Evolutionary conservation across 768 basidiomycete species (phyloP), one percentile per base, ranked within the genome.

Genomic region (Coprinellus micaceus): DNA sequence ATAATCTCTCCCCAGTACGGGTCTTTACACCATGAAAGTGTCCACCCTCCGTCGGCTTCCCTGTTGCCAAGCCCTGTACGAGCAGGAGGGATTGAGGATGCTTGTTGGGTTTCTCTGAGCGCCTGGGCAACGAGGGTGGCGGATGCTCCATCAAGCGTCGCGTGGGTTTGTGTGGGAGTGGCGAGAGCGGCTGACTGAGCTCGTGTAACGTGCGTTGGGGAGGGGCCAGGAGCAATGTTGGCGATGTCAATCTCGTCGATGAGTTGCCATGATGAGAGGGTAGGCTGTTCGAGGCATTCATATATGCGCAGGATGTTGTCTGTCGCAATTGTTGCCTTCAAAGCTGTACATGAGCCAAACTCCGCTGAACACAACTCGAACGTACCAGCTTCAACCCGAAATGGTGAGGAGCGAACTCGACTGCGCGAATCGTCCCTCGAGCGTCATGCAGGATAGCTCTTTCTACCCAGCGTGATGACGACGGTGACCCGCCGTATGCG

Each of bases 21-120:
- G 64, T 98, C 97, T 66, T 93, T 92, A 71, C 95, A 98, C 94
- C 95, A 99, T 7, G 88, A 89, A 41, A 99, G 71, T 55, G 86
- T 89, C 94, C 94, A 98, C 1, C 91, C 95, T 3, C 93, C 93
- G 53, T 93, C 87, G 2, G 92, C 92, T 69, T 95, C 90, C 40
- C 88, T 77, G 61, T 82, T 85, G 0, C 83, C 86, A 22, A 74
- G 58, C 1, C 82, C 80, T 15, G 75, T 72, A 54, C 77, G 60
- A 40, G 63, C 25, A 58, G 62, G 49, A 59, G 69, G 52, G 4
- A 58, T 47, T 7, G 52, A 48, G 11, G 58, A 43, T 10, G 65
- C 7, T 57, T 74, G 74, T 24, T 74, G 61, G 40, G 72, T 70
- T 64, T 84, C 85, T 54, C 84, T 83, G 12, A 86, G 69, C 2